Base-by-base conservation (phyloP, 2,329 filamentous ascomycete genomes). In the Colletotrichum eleusines region DNA sequence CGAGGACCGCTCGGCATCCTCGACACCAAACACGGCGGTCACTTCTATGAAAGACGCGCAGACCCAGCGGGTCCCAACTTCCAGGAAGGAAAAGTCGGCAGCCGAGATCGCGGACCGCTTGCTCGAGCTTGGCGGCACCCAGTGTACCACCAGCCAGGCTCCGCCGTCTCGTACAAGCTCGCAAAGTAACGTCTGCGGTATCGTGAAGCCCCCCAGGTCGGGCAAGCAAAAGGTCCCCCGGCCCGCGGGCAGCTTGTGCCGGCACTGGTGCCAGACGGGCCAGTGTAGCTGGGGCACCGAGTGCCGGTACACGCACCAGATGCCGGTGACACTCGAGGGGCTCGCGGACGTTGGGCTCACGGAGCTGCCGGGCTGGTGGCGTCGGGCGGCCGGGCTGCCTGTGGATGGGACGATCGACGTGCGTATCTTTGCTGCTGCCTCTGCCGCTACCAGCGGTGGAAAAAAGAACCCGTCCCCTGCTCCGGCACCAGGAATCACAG, bases 241-340 rank as follows among this genome's bases (percentile, higher is more conserved):
- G 31, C 64, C 65, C 23, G 42, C 54, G 55, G 65, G 51, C 73
- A 73, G 48, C 33, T 76, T 77, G 75, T 87, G 86, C 76, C 81
- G 82, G 16, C 79, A 84, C 76, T 88, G 85, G 85, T 86, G 85
- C 76, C 79, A 80, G 62, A 77, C 82, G 50, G 85, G 85, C 8
- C 80, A 76, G 16, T 88, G 86, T 76, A 81, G 79, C 74, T 87
- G 80, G 77, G 83, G 81, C 4, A 60, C 68, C 8, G 72, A 76
- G 11, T 88, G 86, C 76, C 79, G 79, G 5, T 84, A 81, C 75
- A 73, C 75, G 57, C 86, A 88, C 76, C 75, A 74, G 69, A 87
- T 88, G 85, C 86, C 86, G 4, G 75, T 74, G 69, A 84, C 81
- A 0, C 38, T 70, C 5, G 77, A 77, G 20, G 84, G 81, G 1